Percentiles rank a stretch among this genome's conserved stretches.
phyloP scores from a whole-genome alignment of 2,329 filamentous ascomycete genomes.

The Ceratocystis colombiana region DNA sequence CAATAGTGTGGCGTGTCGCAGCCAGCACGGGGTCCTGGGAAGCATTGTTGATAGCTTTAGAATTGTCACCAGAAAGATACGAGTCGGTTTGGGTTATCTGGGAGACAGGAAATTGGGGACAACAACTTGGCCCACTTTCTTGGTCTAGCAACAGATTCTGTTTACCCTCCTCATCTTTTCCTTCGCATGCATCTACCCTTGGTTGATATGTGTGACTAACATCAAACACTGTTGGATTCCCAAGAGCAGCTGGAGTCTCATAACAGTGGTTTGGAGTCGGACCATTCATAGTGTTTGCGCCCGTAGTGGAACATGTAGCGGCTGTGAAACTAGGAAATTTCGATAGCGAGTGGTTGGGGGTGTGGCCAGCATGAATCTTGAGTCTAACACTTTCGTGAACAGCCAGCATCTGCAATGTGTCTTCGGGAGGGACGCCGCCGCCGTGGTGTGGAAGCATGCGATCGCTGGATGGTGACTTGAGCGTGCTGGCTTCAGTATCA shows the following conservation, averaged over 20 bases:
- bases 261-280: slow-evolving; percentile 21
- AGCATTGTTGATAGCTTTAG: neutral
- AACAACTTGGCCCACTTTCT: neutral
- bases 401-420: slow-evolving; percentile 39
- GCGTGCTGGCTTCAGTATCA: slow-evolving; percentile 7
- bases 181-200: neutral
- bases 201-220: slow-evolving; percentile 3
- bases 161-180: neutral
- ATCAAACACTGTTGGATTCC: slow-evolving; percentile 13
- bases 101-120: neutral
- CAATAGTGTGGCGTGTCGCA: neutral
- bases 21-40: slow-evolving; percentile 6
- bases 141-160: neutral
- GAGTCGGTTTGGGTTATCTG: neutral
- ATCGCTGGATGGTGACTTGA: slow-evolving; percentile 6
- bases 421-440: slow-evolving; percentile 29
- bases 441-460: slow-evolving; percentile 25
- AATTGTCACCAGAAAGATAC: neutral
- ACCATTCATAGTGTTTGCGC: slow-evolving; percentile 21
- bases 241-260: slow-evolving; percentile 24
- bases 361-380: slow-evolving; percentile 54
- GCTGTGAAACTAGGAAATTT: slow-evolving; percentile 35
- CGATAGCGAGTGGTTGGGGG: slow-evolving; percentile 50
- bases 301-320: slow-evolving; percentile 21
- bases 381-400: slow-evolving; percentile 43